Evolutionary conservation across 2,329 filamentous ascomycete species (phyloP).

Genomic region (Plenodomus tracheiphilus): DNA sequence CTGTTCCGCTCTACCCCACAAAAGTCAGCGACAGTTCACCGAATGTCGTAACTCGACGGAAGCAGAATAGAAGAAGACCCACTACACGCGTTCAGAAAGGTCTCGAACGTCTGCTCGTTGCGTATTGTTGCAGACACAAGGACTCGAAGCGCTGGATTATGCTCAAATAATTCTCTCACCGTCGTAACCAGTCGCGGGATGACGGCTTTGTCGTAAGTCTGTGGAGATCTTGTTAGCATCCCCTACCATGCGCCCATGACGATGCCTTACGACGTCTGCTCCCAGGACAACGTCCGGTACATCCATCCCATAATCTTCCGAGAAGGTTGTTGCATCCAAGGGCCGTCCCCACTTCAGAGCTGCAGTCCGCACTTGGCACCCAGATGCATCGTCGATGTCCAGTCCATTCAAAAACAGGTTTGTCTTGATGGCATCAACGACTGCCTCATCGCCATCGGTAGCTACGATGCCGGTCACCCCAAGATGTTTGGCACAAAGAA

Average conservation of each 20-base stretch:
- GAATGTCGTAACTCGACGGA: constrained; percentile 20
- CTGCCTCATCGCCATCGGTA: constrained; percentile 74
- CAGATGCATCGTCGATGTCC: constrained; percentile 48
- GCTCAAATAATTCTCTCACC: constrained; percentile 62
- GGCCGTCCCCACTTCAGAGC: constrained; percentile 68
- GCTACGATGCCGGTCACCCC: constrained; percentile 63
- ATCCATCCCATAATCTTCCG: constrained; percentile 54
- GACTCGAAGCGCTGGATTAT: constrained; percentile 61
- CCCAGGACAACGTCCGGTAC: constrained; percentile 68
- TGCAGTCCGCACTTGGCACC: constrained; percentile 50
- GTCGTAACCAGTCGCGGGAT: constrained; percentile 68
- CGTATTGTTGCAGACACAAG: constrained; percentile 72
- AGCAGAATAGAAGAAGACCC: constrained; percentile 43
- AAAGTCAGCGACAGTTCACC: constrained; percentile 37
- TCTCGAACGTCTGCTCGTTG: constrained; percentile 69
- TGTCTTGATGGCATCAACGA: constrained; percentile 67
- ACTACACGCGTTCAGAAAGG: constrained; percentile 64
- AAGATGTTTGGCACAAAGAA: constrained; percentile 72
- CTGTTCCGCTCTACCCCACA: constrained; percentile 46
- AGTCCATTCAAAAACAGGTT: constrained; percentile 72
- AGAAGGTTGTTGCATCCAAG: constrained; percentile 61
- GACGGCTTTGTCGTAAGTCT: constrained; percentile 70
- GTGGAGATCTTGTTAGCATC: constrained; percentile 18
- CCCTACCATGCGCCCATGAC: constrained; percentile 9
- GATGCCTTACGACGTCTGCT: constrained; percentile 65